Evolutionary conservation across 129 eudicot species (phyloP).

Genomic region (Chrysanthemum lavandulifolium): DNA sequence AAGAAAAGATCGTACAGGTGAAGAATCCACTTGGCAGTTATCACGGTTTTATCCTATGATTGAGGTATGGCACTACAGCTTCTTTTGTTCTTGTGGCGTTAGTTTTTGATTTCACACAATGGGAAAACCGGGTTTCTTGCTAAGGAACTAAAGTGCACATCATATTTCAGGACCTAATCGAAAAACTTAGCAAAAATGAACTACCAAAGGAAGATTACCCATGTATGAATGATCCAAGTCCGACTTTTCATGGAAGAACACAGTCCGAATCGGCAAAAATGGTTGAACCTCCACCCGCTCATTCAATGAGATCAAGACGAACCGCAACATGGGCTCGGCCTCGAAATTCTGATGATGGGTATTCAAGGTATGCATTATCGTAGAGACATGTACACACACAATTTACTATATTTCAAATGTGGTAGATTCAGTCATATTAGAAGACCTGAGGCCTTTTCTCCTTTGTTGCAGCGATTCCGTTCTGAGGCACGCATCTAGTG

Average conservation of each 20-base stretch:
- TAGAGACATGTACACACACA: neutral
- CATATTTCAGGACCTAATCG: constrained; percentile 74
- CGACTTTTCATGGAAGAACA: constrained; percentile 68
- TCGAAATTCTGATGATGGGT: constrained; percentile 83
- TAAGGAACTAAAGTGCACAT: constrained; percentile 3
- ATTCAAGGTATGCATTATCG: constrained; percentile 60
- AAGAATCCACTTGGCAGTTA: constrained; percentile 85
- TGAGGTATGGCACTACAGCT: constrained; percentile 49
- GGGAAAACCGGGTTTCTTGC: neutral
- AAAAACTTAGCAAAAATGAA: constrained; percentile 74
- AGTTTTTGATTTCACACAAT: neutral
- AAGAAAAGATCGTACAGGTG: constrained; percentile 84
- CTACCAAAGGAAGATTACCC: constrained; percentile 78
- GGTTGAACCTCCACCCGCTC: constrained; percentile 48
- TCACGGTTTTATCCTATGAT: constrained; percentile 94
- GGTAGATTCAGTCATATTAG: neutral
- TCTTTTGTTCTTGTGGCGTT: neutral
- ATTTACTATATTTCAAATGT: neutral
- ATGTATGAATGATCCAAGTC: constrained; percentile 93
- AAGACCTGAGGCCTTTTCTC: neutral
- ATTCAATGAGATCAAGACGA: constrained; percentile 81
- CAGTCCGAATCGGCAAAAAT: constrained; percentile 38
- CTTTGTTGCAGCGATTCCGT: constrained; percentile 67
- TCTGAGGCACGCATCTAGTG: constrained; percentile 81
- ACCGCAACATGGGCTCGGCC: constrained; percentile 93